Evolutionary conservation across 2,329 filamentous ascomycete genomes (phyloP).

Genomic region (Xylariaceae sp.): DNA sequence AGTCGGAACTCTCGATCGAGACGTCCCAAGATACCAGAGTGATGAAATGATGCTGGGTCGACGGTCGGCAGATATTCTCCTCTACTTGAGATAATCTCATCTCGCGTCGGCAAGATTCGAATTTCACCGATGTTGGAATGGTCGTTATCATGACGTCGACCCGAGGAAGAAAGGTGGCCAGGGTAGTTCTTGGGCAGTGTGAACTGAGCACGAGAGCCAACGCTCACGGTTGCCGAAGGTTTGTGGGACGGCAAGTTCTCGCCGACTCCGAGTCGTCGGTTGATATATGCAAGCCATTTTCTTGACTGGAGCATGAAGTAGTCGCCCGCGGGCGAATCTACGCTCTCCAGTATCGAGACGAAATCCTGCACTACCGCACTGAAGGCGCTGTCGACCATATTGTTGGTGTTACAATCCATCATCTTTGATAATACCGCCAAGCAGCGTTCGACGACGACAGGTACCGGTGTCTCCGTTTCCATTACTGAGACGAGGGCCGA

Average conservation of each 20-base stretch:
- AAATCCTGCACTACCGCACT: slow-evolving; percentile 7
- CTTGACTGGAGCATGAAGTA: slow-evolving; percentile 10
- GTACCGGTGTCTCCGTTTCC: no score
- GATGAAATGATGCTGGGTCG: slow-evolving; percentile 36
- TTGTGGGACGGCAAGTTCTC: not conserved
- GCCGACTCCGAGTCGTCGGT: slow-evolving; percentile 7
- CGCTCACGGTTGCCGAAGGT: not conserved
- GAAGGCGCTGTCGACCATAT: slow-evolving; percentile 3
- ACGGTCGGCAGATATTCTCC: slow-evolving; percentile 39
- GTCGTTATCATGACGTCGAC: slow-evolving; percentile 31
- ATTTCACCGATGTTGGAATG: slow-evolving; percentile 40
- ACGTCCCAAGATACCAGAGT: slow-evolving; percentile 39
- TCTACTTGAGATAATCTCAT: slow-evolving; percentile 39
- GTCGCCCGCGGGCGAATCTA: not conserved
- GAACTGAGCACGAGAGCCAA: slow-evolving; percentile 1
- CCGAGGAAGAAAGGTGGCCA: slow-evolving; percentile 8
- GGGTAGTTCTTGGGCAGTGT: slow-evolving; percentile 9
- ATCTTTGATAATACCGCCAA: slow-evolving; percentile 8
- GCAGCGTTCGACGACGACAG: slow-evolving; percentile 10
- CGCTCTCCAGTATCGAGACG: slow-evolving; percentile 1
- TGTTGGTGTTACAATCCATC: slow-evolving; percentile 11
- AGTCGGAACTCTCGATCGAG: slow-evolving; percentile 52
- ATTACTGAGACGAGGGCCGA: slow-evolving; percentile 6
- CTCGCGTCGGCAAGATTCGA: slow-evolving; percentile 41
- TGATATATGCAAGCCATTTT: slow-evolving; percentile 13